A percentile compares a stretch with the other conserved stretches of the same genome.
These are phyloP conservation scores for Plasmopara viticola DNA, from an alignment of 352 stramenopile genomes.

Conservation along the genomic window DNA sequence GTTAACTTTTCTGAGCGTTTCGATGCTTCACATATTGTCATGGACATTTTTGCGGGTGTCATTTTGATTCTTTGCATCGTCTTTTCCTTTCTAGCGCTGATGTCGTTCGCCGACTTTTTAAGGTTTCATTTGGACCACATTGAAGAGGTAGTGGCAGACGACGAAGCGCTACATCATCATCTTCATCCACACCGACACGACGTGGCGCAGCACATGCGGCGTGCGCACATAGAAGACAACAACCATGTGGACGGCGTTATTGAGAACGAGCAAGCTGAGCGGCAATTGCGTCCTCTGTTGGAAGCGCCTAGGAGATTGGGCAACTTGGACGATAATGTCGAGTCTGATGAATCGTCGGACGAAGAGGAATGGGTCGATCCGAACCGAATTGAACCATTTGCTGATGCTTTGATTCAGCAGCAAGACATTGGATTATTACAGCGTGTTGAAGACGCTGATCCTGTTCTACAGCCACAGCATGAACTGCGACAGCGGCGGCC, in stretches of 20 bases:
- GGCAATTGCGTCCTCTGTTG: constrained; percentile 25
- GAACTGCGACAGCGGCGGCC: constrained; percentile 39
- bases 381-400: constrained; percentile 32
- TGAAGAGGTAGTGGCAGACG: constrained; percentile 50
- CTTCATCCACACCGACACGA: constrained; percentile 21
- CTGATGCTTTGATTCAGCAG: constrained; percentile 39
- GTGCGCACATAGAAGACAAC: constrained; percentile 16
- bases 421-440: constrained; percentile 22
- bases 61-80: constrained; percentile 90
- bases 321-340: constrained; percentile 34
- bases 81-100: constrained; percentile 92
- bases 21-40: constrained; percentile 53
- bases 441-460: constrained; percentile 17
- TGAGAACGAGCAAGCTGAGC: constrained; percentile 24
- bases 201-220: constrained; percentile 6
- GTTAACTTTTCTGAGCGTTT: constrained; percentile 81
- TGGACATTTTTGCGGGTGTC: constrained; percentile 86
- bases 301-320: constrained; percentile 31
- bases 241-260: constrained; percentile 10
- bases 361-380: constrained; percentile 36
- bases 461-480: constrained; percentile 21
- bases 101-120: constrained; percentile 92
- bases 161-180: constrained; percentile 21
- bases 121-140: constrained; percentile 88
- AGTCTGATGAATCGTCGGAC: constrained; percentile 43